These are phyloP conservation scores for Euphrasia arctica DNA, from an alignment of 305 asterid species.

Conservation along the genomic window DNA sequence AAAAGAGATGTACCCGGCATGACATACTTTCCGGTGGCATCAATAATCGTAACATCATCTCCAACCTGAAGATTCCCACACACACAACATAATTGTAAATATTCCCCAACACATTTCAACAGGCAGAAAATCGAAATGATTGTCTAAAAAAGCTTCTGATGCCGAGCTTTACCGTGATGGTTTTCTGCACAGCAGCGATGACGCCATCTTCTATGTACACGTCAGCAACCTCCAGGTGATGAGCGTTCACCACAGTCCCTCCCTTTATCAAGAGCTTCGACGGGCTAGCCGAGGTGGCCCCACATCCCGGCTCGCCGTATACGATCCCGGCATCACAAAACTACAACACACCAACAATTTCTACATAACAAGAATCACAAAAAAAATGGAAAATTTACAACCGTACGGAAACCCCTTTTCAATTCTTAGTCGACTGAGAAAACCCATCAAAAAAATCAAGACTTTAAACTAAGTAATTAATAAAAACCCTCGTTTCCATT, in stretches of 20 bases:
- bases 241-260: constrained; percentile 93
- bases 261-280: constrained; percentile 84
- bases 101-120: constrained; percentile 14
- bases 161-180: constrained; percentile 42
- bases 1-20: constrained; percentile 72
- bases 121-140: no score
- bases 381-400: constrained; percentile 5
- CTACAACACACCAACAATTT: constrained; percentile 30
- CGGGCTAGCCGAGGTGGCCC: constrained; percentile 32
- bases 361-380: background rate
- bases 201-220: constrained; percentile 83
- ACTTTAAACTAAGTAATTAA: background rate
- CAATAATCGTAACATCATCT: constrained; percentile 70
- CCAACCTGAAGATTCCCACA: constrained; percentile 57
- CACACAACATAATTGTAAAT: constrained; percentile 11
- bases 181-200: constrained; percentile 57
- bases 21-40: constrained; percentile 91
- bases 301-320: constrained; percentile 42
- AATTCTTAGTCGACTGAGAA: background rate
- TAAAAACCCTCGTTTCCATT: background rate
- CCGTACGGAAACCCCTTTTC: background rate
- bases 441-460: background rate
- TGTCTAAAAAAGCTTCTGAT: no score
- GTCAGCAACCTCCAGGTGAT: constrained; percentile 81
- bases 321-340: constrained; percentile 57